These are phyloP conservation scores for Chalaropsis thielavioides DNA, from an alignment of 2,329 filamentous ascomycete species.

Conservation along the genomic window DNA sequence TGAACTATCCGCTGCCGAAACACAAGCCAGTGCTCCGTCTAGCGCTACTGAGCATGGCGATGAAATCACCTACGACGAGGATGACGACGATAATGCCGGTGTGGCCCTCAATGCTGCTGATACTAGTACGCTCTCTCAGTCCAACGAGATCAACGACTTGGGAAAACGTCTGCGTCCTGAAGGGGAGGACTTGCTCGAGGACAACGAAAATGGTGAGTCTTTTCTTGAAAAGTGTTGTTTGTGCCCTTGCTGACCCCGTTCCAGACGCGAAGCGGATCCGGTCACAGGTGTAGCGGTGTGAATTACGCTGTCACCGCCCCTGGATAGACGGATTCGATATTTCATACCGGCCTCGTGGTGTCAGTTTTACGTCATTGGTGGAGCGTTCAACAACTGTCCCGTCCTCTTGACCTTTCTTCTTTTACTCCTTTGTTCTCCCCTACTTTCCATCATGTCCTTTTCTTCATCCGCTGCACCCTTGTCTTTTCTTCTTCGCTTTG, in stretches of 20 bases:
- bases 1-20: neutral
- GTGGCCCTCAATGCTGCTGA: slow-evolving; percentile 15
- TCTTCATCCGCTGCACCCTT: neutral
- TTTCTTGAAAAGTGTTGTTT: neutral
- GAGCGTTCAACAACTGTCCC: neutral
- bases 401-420: neutral
- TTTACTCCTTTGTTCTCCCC: neutral
- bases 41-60: slow-evolving; percentile 17
- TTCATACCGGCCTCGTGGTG: neutral
- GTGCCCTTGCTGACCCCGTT: neutral
- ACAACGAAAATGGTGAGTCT: slow-evolving; percentile 14
- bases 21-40: slow-evolving; percentile 6
- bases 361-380: neutral
- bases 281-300: neutral
- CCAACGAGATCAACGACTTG: slow-evolving; percentile 16
- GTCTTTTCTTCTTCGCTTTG: neutral
- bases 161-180: slow-evolving; percentile 13
- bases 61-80: slow-evolving; percentile 17
- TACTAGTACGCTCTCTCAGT: slow-evolving; percentile 10
- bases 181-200: slow-evolving; percentile 5
- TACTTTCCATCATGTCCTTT: too few species aligned
- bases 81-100: slow-evolving; percentile 14
- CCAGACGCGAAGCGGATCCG: slow-evolving; percentile 14
- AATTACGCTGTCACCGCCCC: neutral
- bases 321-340: too few species aligned